Percentiles rank a stretch among this genome's conserved stretches.
These are phyloP conservation scores for Halophytophthora polymorphica DNA, from an alignment of 352 stramenopile genomes.

Conservation along the genomic window DNA sequence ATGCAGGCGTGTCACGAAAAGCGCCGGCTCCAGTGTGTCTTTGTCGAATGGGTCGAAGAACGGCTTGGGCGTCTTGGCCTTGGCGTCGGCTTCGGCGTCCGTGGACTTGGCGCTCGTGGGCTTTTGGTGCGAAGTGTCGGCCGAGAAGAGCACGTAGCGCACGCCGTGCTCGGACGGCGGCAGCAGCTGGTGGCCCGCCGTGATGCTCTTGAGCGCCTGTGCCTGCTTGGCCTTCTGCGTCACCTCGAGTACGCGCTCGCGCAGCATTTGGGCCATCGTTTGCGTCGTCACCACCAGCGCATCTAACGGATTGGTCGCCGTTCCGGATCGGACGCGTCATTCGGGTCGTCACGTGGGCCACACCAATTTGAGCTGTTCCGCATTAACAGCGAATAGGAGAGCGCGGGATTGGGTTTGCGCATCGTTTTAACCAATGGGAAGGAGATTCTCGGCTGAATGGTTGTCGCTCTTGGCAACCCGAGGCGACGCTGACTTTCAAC, in stretches of 20 bases:
- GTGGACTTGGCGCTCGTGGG: constrained; percentile 19
- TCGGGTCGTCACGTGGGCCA: constrained; percentile 1
- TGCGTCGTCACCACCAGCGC: too few species aligned
- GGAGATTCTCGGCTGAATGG: constrained; percentile 14
- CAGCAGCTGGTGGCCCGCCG: constrained; percentile 50
- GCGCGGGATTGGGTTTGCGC: too few species aligned
- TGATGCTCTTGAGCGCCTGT: constrained; percentile 63
- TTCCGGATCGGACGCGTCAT: too few species aligned
- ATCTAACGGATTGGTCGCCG: too few species aligned
- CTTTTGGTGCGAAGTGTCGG: constrained; percentile 36
- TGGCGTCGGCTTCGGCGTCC: neutral
- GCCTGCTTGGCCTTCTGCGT: constrained; percentile 53
- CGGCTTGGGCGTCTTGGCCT: constrained; percentile 10
- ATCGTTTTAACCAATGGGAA: constrained; percentile 8
- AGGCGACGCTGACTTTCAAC: neutral
- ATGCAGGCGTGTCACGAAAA: constrained; percentile 63
- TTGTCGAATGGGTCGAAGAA: constrained; percentile 76
- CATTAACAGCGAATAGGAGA: too few species aligned
- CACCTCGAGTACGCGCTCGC: constrained; percentile 58
- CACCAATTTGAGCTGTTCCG: neutral
- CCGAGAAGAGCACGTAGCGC: constrained; percentile 58
- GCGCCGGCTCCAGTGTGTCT: constrained; percentile 64
- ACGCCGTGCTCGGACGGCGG: constrained; percentile 30
- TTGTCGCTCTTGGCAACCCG: neutral
- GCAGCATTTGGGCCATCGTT: constrained; percentile 36